These are phyloP conservation scores for Paulownia fortunei DNA, from an alignment of 257 asterid genomes.

Conservation along the genomic window DNA sequence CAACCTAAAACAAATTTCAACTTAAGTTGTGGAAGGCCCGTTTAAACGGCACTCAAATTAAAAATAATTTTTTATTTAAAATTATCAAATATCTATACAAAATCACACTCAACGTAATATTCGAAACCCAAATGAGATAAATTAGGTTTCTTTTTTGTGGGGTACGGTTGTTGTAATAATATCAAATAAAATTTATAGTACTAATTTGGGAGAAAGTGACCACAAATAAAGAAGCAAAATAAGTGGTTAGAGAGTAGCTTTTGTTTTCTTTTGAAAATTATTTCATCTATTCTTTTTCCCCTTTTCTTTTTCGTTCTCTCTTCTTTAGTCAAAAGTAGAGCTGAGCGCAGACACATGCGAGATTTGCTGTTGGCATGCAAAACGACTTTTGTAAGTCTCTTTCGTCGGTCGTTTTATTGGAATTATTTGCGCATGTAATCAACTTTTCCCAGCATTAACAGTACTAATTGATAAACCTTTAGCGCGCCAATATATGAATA, in stretches of 20 bases:
- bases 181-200: neutral
- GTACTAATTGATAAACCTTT: too few relatives aligned
- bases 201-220: neutral
- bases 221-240: too few relatives aligned
- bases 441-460: neutral
- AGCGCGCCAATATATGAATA: too few relatives aligned
- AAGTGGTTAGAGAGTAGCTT: too few relatives aligned
- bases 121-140: too few relatives aligned
- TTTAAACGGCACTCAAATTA: too few relatives aligned
- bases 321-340: constrained; percentile 33
- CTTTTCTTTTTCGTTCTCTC: neutral
- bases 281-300: neutral
- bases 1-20: too few relatives aligned
- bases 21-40: too few relatives aligned
- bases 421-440: neutral
- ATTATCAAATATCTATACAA: too few relatives aligned
- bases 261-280: constrained; percentile 17
- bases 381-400: neutral
- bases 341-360: constrained; percentile 44
- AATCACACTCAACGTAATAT: too few relatives aligned
- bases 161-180: neutral
- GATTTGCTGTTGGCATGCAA: constrained; percentile 44
- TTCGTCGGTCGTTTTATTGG: constrained; percentile 4
- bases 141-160: too few relatives aligned
- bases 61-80: too few relatives aligned